A percentile compares a stretch with the other conserved stretches of the same genome.
These are phyloP conservation scores for Neopestalotiopsis sp. DNA, from an alignment of 2,329 filamentous ascomycete genomes.

Conservation along the genomic window DNA sequence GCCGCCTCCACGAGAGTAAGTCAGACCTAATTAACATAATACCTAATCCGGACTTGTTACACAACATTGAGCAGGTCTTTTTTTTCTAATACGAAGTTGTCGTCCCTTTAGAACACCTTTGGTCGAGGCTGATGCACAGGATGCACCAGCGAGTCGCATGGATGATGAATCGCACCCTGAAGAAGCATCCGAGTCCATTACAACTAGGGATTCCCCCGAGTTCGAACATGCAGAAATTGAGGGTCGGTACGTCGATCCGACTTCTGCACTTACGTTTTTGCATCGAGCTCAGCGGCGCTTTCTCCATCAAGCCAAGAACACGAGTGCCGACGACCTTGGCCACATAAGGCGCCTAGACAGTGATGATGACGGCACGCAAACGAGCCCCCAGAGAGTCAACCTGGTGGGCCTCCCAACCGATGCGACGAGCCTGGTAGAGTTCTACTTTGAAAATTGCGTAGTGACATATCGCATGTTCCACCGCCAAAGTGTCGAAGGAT, in stretches of 20 bases:
- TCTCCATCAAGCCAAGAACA: not conserved
- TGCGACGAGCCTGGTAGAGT: not conserved
- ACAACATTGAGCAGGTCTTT: no score
- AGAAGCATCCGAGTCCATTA: not conserved
- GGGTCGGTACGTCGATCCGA: not conserved
- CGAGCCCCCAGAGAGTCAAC: not conserved
- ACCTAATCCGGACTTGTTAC: no score
- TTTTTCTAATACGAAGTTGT: no score
- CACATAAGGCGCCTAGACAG: not conserved
- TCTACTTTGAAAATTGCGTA: constrained; percentile 3
- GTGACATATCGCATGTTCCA: constrained; percentile 3
- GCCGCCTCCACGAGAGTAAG: not conserved
- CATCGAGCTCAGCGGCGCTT: constrained; percentile 1
- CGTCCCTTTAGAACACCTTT: not conserved
- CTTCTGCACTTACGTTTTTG: not conserved
- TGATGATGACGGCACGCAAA: not conserved
- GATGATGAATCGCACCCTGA: not conserved
- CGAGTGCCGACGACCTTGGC: not conserved
- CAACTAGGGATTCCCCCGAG: not conserved
- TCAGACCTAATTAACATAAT: not conserved
- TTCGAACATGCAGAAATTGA: not conserved
- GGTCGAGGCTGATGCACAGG: not conserved
- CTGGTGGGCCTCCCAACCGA: not conserved
- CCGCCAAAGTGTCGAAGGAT: not conserved
- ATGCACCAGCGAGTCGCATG: not conserved